Conservation (phyloP, 768 basidiomycete species). For the Saitozyma sp. region DNA sequence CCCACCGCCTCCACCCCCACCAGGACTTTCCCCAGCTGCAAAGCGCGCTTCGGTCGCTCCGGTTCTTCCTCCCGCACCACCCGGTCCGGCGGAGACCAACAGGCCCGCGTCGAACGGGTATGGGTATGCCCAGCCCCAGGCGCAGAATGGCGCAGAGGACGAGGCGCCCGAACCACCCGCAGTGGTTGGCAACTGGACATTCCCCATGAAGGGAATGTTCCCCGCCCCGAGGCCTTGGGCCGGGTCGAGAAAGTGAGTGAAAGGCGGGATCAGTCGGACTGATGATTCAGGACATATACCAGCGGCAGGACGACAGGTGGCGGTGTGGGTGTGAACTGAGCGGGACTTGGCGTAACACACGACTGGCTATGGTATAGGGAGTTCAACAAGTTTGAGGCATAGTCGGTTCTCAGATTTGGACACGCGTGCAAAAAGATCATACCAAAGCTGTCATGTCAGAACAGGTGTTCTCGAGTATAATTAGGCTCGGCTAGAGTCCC, state of each 20-base stretch:
- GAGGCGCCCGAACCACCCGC: slow-evolving; percentile 44
- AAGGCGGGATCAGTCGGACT: not conserved
- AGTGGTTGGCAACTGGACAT: slow-evolving; percentile 47
- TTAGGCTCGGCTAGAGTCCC: not conserved
- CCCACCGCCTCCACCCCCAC: slow-evolving; percentile 41
- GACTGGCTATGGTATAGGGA: no score
- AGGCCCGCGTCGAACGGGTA: slow-evolving; percentile 12
- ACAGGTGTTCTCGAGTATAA: not conserved
- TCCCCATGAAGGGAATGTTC: slow-evolving; percentile 53
- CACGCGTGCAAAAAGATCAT: no score
- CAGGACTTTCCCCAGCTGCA: slow-evolving; percentile 20
- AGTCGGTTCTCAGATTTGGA: no score
- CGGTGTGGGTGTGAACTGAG: not conserved
- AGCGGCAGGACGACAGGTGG: slow-evolving; percentile 2
- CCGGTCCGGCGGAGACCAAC: not conserved
- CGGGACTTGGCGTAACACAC: not conserved
- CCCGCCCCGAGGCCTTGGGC: slow-evolving; percentile 44
- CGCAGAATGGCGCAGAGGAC: slow-evolving; percentile 22
- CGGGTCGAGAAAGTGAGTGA: slow-evolving; percentile 44
- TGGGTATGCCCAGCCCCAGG: slow-evolving; percentile 29
- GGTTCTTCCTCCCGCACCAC: not conserved
- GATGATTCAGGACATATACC: not conserved
- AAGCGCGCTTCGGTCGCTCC: not conserved
- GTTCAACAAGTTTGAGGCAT: no score
- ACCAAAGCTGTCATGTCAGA: no score